Base-by-base conservation (phyloP, 2,329 filamentous ascomycete species). In the Aotearoamyces nothofagi region DNA sequence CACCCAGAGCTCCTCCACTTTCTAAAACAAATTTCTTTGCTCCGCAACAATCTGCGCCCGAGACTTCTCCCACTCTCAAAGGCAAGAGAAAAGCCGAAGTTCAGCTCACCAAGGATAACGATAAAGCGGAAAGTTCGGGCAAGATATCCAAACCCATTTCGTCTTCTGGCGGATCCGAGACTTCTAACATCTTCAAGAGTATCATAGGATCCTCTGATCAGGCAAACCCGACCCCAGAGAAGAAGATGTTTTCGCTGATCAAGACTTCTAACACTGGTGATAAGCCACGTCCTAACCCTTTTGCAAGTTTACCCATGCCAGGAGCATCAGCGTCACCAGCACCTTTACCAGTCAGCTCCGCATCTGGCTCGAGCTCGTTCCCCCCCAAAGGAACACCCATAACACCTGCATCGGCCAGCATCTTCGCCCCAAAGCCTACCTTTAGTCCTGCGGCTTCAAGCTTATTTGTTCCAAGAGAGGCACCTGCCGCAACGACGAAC, bases 21-120 rank as follows among this genome's bases (percentile, higher is more conserved):
- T 19, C 30, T 14, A 26, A 26, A 16, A 10, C 31, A 11, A 8
- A 5, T 13, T 12, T 24, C 17, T 28, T 17, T 17, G 19, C 35
- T 17, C n/a, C 32, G 9, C 25, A 31, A 6, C 24, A 26, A 23
- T 13, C 34, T 20, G 17, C 30, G 3, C 23, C 37, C 22, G 26
- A 35, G 11, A 30, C 29, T 15, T 26, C 37, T n/a, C 34, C 35
- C 4, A 19, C 36, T 3, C 23, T 22, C 3, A 47, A 43, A 17
- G 32, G 35, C 9, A 51, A 51, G 40, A 38, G 48, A 32, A 49
- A 45, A 30, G 46, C 46, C 6, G 43, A 46, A 11, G 32, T 40
- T 14, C 37, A 47, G 20, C 26, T 51, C 3, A 44, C 31, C 5
- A 30, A 44, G 5, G 40, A 44, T 26, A n/a, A n/a, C n/a, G n/a